phyloP scores from a whole-genome alignment of 225 moss, liverwort and hornwort species.

The Pleurozium schreberi region DNA sequence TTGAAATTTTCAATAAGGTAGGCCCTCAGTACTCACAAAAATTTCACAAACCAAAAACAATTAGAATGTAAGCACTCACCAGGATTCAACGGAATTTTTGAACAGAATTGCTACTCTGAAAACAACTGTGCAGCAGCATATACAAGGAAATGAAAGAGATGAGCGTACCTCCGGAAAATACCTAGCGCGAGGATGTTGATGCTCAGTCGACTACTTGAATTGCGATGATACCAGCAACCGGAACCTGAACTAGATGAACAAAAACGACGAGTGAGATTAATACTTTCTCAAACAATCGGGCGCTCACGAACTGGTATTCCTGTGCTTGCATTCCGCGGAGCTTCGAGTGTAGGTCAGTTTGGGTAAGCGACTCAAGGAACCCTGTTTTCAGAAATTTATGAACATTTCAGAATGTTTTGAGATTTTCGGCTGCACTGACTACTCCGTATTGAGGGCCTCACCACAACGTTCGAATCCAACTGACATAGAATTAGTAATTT shows the following conservation, averaged over 20 bases:
- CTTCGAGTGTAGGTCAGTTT: not conserved
- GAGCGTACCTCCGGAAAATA: no score
- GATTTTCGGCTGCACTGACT: not conserved
- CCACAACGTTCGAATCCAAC: not conserved
- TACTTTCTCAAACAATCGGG: not conserved
- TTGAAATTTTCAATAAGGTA: no score
- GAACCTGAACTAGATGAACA: not conserved
- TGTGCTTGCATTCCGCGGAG: not conserved
- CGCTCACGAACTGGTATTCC: not conserved
- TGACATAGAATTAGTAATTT: not conserved
- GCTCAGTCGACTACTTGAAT: not conserved
- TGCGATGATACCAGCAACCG: not conserved
- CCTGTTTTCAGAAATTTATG: not conserved
- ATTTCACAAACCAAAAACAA: no score
- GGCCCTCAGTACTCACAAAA: no score
- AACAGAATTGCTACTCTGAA: no score
- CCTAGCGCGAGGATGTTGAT: not conserved
- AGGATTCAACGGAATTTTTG: no score
- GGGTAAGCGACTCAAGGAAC: not conserved
- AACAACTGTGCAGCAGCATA: no score
- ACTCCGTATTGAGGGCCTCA: not conserved
- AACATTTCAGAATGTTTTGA: not conserved
- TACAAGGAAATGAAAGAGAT: no score
- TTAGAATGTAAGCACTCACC: no score
- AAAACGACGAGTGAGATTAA: not conserved